These are phyloP conservation scores for Pyrrhoderma noxium DNA, from an alignment of 1,284 basidiomycete species.

Conservation along the genomic window DNA sequence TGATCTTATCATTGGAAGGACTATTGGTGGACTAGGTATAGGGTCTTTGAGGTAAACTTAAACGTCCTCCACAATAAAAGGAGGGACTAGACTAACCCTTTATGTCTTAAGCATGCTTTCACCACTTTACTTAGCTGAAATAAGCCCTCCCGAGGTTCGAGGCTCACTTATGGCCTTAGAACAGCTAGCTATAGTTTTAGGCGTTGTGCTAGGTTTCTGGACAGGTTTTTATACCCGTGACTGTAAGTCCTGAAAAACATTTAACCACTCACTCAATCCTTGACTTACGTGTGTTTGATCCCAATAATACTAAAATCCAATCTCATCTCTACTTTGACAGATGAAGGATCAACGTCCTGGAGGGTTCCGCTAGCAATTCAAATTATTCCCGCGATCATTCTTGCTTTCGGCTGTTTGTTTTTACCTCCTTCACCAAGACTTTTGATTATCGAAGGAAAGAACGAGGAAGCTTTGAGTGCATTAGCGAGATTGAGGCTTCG, in stretches of 20 bases:
- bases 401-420: constrained; percentile 54
- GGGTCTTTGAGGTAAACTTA: constrained; percentile 57
- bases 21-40: constrained; percentile 72
- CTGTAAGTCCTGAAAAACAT: constrained; percentile 32
- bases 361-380: constrained; percentile 70
- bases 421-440: constrained; percentile 71
- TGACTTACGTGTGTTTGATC: neutral
- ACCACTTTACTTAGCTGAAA: constrained; percentile 78
- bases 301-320: neutral
- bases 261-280: neutral
- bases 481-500: constrained; percentile 48
- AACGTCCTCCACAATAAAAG: neutral
- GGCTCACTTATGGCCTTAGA: constrained; percentile 75
- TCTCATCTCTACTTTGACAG: neutral
- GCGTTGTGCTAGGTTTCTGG: constrained; percentile 78
- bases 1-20: constrained; percentile 59
- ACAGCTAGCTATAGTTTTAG: constrained; percentile 71
- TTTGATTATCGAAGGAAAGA: constrained; percentile 48
- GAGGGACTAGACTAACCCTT: neutral
- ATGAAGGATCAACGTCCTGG: constrained; percentile 53
- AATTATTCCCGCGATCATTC: constrained; percentile 58
- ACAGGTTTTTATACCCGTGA: constrained; percentile 65
- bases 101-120: constrained; percentile 53
- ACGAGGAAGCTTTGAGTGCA: constrained; percentile 44
- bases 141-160: constrained; percentile 73